These are phyloP conservation scores for Suillus placidus DNA, from an alignment of 768 basidiomycete genomes.

Conservation along the genomic window DNA sequence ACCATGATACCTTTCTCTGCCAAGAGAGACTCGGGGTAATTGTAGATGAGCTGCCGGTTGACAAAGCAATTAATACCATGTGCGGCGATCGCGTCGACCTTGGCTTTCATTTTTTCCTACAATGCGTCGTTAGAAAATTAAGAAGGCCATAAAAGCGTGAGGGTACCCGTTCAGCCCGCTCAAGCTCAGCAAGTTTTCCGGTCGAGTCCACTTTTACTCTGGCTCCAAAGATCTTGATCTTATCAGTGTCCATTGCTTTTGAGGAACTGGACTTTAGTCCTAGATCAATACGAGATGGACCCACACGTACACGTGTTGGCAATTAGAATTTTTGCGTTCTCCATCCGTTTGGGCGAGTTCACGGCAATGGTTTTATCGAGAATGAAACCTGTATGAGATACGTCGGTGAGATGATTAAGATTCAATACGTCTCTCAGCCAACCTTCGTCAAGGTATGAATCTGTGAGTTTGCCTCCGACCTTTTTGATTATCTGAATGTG, in stretches of 20 bases:
- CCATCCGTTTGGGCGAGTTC: slow-evolving; percentile 92
- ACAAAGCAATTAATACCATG: slow-evolving; percentile 98
- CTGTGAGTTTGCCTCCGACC: slow-evolving; percentile 95
- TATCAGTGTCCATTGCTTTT: slow-evolving; percentile 98
- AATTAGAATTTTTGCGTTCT: slow-evolving; percentile 94
- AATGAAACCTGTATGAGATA: slow-evolving; percentile 74
- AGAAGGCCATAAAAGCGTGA: not conserved
- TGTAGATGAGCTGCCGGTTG: slow-evolving; percentile 98
- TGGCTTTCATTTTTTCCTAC: slow-evolving; percentile 99
- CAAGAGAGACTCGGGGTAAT: slow-evolving; percentile 97
- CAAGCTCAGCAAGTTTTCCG: slow-evolving; percentile 97
- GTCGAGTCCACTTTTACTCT: slow-evolving; percentile 95
- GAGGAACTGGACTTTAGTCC: not conserved
- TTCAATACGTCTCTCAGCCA: slow-evolving; percentile 10
- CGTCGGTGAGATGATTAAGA: not conserved
- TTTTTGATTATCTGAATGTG: slow-evolving; percentile 99
- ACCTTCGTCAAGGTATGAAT: slow-evolving; percentile 98
- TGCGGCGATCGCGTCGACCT: slow-evolving; percentile 90
- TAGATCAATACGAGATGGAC: not conserved
- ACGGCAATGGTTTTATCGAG: slow-evolving; percentile 94
- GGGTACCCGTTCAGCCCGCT: slow-evolving; percentile 87
- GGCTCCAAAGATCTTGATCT: slow-evolving; percentile 99
- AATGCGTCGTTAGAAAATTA: slow-evolving; percentile 1
- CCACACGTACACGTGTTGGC: slow-evolving; percentile 86
- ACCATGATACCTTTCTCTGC: slow-evolving; percentile 93